phyloP scores from a whole-genome alignment of 2,329 filamentous ascomycete species.

The Pestalotiopsis sp. region DNA sequence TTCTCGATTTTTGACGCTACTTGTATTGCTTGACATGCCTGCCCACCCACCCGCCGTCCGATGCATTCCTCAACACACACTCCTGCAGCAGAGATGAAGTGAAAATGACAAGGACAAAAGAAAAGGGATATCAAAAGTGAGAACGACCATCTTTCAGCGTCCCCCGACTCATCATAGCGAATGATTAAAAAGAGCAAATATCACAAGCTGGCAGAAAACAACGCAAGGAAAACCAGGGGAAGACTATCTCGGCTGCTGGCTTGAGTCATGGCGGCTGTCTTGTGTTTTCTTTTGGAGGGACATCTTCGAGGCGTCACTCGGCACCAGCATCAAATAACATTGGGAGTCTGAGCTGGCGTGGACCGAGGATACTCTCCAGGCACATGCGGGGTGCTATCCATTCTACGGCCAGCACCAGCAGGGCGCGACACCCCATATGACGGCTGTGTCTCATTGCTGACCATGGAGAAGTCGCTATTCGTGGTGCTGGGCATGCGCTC shows the following conservation, averaged over 20 bases:
- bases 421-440: slow-evolving; percentile 7
- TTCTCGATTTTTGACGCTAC: no score
- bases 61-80: background rate
- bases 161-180: background rate
- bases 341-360: slow-evolving; percentile 12
- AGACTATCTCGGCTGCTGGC: no score
- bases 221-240: background rate
- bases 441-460: background rate
- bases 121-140: slow-evolving; percentile 3
- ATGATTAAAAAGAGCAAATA: background rate
- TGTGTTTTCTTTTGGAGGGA: no score
- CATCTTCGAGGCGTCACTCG: no score
- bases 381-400: slow-evolving; percentile 18
- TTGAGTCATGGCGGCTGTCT: no score
- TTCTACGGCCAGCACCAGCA: slow-evolving; percentile 5
- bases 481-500: background rate
- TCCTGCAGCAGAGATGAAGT: background rate
- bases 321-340: background rate
- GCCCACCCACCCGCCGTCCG: background rate
- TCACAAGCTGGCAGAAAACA: background rate
- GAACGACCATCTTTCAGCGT: background rate
- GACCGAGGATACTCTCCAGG: slow-evolving; percentile 16
- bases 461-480: slow-evolving; percentile 2
- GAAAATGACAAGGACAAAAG: background rate
- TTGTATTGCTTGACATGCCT: background rate